Evolutionary conservation across 495 filamentous ascomycete species (phyloP).

Genomic region (Rhypophila decipiens): DNA sequence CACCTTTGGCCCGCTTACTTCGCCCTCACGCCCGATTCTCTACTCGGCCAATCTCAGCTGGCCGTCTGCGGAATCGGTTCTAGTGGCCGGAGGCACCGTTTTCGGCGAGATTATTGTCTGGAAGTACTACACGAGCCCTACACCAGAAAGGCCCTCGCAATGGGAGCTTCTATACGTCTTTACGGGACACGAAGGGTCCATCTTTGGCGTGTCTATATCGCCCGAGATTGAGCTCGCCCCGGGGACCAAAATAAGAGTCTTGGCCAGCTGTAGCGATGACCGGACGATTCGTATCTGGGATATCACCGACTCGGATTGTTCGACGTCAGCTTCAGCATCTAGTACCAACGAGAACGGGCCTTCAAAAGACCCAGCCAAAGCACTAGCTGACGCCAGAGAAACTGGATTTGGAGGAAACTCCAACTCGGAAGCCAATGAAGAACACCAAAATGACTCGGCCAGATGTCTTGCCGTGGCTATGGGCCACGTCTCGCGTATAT

Average conservation of each 20-base stretch:
- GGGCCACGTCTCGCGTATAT: slow-evolving; percentile 86
- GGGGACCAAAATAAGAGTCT: slow-evolving; percentile 43
- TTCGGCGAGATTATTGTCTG: slow-evolving; percentile 92
- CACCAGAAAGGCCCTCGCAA: background rate
- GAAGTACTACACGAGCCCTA: slow-evolving; percentile 51
- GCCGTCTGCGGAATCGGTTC: slow-evolving; percentile 48
- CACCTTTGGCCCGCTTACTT: slow-evolving; percentile 40
- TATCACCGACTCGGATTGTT: slow-evolving; percentile 46
- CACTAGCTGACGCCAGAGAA: slow-evolving; percentile 31
- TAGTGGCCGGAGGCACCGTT: slow-evolving; percentile 82
- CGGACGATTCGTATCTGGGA: slow-evolving; percentile 88
- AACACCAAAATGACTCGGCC: slow-evolving; percentile 11
- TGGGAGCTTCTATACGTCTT: slow-evolving; percentile 61
- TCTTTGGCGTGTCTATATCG: slow-evolving; percentile 83
- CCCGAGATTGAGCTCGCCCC: slow-evolving; percentile 38
- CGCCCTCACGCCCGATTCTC: slow-evolving; percentile 76
- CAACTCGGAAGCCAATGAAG: slow-evolving; percentile 19
- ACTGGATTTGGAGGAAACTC: slow-evolving; percentile 42
- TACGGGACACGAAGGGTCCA: slow-evolving; percentile 85
- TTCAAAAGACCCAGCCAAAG: background rate
- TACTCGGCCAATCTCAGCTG: slow-evolving; percentile 74
- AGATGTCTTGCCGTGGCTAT: slow-evolving; percentile 59
- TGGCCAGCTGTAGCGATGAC: slow-evolving; percentile 95
- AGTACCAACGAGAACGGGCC: slow-evolving; percentile 11
- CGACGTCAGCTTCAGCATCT: no score